Evolutionary conservation across 2,329 filamentous ascomycete genomes (phyloP).

Genomic region (Periconia sp.): DNA sequence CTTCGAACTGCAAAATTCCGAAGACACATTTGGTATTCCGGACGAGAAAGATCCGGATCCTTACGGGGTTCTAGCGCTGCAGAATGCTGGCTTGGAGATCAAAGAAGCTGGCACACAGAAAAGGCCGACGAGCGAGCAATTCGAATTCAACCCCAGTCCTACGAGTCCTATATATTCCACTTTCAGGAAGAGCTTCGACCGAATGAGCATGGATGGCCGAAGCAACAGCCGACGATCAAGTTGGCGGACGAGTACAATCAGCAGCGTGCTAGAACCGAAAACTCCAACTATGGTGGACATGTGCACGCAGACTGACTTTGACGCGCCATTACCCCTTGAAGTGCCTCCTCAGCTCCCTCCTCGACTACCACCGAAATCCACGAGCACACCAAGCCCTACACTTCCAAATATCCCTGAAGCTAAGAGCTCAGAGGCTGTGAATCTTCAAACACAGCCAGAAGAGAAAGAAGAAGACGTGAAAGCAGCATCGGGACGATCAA

Average conservation of each 20-base stretch:
- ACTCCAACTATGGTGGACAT: slow-evolving; percentile 73
- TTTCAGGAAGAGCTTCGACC: slow-evolving; percentile 71
- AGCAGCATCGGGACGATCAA: slow-evolving; percentile 19
- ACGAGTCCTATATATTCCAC: slow-evolving; percentile 72
- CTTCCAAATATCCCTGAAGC: slow-evolving; percentile 46
- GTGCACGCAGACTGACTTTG: slow-evolving; percentile 65
- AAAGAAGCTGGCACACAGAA: slow-evolving; percentile 82
- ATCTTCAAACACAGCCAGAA: slow-evolving; percentile 12
- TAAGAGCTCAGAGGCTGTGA: slow-evolving; percentile 18
- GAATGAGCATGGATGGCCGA: slow-evolving; percentile 59
- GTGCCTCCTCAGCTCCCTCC: slow-evolving; percentile 21
- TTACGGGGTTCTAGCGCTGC: slow-evolving; percentile 87
- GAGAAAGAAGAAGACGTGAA: slow-evolving; percentile 12
- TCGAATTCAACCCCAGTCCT: slow-evolving; percentile 80
- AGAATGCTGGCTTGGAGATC: slow-evolving; percentile 87
- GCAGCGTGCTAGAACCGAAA: slow-evolving; percentile 63
- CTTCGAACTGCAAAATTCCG: slow-evolving; percentile 59
- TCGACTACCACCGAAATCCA: slow-evolving; percentile 29
- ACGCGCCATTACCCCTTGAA: slow-evolving; percentile 30
- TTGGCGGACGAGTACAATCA: slow-evolving; percentile 72
- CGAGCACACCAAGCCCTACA: slow-evolving; percentile 27
- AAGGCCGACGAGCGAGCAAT: slow-evolving; percentile 77
- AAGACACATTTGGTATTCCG: slow-evolving; percentile 75
- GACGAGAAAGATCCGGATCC: slow-evolving; percentile 85
- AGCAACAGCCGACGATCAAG: slow-evolving; percentile 66